Evolutionary conservation across 305 asterid species (phyloP), one percentile per base, ranked within the genome.

Genomic region (Petunia hybrid): DNA sequence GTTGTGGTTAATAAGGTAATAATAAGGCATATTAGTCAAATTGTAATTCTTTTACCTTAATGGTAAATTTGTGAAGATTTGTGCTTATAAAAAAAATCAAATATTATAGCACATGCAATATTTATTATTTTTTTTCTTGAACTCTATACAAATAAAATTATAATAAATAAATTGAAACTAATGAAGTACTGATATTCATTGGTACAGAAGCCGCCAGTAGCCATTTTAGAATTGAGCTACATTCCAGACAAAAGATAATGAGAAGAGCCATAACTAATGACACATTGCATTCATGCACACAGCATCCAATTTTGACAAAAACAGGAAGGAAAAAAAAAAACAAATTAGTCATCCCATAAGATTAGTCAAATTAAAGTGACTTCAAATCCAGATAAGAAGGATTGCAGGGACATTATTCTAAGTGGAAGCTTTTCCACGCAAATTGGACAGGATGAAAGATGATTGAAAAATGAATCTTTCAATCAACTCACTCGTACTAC

Each of bases 361-460:
- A 40, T 14, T 40, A 66, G 55, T n/a, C 75, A 67, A 67, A n/a
- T 67, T 40, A n/a, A 67, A 13, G 38, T 67, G 75, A 67, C 75
- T 4, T 67, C 55, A 67, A 41, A 41, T 5, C 53, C 13, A 67
- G 8, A 66, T 8, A 2, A 63, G 5, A 5, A 39, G 46, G 4
- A 65, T 38, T 0, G 48, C 4, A 42, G 41, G 38, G 55, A 7
- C 55, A 67, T 67, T 41, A 67, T 67, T 67, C 75, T 40, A 67
- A 67, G 55, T 41, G 74, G 31, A 41, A 67, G 6, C 51, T 64
- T 67, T 12, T 41, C 74, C 38, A 14, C 41, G 75, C 39, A 67
- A 67, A 67, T 67, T 67, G 74, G 36, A 12, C 36, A 40, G 41
- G 36, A 16, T 5, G 31, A 66, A 14, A 40, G 51, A 66, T 66